Base-by-base conservation (phyloP, 805 yeast species). In the Ogataea trehaloabstinens region DNA sequence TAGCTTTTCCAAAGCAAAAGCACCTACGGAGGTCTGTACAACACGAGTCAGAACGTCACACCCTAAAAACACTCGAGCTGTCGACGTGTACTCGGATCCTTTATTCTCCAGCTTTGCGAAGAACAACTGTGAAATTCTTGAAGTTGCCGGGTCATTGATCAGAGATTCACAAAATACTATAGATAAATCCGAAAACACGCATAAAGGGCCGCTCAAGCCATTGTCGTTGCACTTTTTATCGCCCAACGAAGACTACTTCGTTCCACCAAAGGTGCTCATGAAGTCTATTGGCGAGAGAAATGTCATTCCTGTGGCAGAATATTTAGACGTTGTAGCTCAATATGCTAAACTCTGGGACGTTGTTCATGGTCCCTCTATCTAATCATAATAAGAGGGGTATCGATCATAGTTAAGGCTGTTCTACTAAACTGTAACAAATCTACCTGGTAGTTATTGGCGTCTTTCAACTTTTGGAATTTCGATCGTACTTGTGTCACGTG, bases 401-500 rank as follows among this genome's bases (percentile, higher is more conserved):
- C n/a, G n/a, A n/a, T n/a, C n/a, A n/a, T n/a, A n/a, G n/a, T 12
- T 24, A 24, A 24, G 12, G 27, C 12, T 24, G 27, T 24, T 24
- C n/a, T n/a, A n/a, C n/a, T n/a, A n/a, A n/a, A n/a, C n/a, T n/a
- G n/a, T n/a, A n/a, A n/a, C n/a, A n/a, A n/a, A n/a, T n/a, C n/a
- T n/a, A n/a, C n/a, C n/a, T n/a, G n/a, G n/a, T n/a, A n/a, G n/a
- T n/a, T n/a, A n/a, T n/a, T n/a, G n/a, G n/a, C n/a, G n/a, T n/a
- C n/a, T n/a, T n/a, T n/a, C n/a, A n/a, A n/a, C n/a, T n/a, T n/a
- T n/a, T n/a, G n/a, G n/a, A n/a, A n/a, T n/a, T n/a, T n/a, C n/a
- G n/a, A n/a, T n/a, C n/a, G n/a, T n/a, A n/a, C n/a, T n/a, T n/a
- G 8, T 27, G 40, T 47, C 63, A 58, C 63, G 63, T 57, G 63